A percentile compares a stretch with the other conserved stretches of the same genome.
Conservation (phyloP, 495 filamentous ascomycete genomes). For the Penicillium canariense region DNA sequence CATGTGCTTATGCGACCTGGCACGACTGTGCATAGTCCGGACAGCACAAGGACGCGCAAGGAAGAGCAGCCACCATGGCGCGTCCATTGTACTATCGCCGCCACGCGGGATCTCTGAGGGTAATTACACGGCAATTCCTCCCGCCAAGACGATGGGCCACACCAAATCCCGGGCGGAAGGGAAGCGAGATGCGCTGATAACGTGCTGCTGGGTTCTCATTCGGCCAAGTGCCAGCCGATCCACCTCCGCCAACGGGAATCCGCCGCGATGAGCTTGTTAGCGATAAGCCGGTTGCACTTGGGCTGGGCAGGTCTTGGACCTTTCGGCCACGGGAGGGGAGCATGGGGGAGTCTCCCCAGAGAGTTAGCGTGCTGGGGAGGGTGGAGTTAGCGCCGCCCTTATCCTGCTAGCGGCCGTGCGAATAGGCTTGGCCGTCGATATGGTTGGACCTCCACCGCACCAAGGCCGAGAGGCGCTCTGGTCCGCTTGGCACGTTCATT, state of each 20-base stretch:
- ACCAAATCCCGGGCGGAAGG: not conserved
- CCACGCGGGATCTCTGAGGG: too few species aligned
- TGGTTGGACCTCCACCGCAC: not conserved
- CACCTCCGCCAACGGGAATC: constrained; percentile 4
- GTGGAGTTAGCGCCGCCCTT: constrained; percentile 8
- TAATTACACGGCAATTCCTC: too few species aligned
- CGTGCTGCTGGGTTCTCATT: not conserved
- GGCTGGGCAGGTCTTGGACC: constrained; percentile 4
- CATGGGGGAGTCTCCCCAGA: not conserved
- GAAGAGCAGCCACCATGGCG: constrained; percentile 5
- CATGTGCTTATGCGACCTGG: not conserved
- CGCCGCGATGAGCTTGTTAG: constrained; percentile 19
- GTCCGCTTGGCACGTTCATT: constrained; percentile 3
- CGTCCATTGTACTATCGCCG: not conserved
- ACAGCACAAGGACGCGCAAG: not conserved
- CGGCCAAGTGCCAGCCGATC: not conserved
- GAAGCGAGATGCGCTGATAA: constrained; percentile 1
- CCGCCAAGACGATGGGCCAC: not conserved
- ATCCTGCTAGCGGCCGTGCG: constrained; percentile 3
- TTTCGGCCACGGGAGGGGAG: not conserved
- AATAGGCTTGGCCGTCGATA: not conserved
- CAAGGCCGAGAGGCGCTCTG: not conserved
- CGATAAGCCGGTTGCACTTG: constrained; percentile 20
- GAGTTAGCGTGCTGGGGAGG: not conserved
- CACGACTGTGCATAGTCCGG: not conserved